These are phyloP conservation scores for Achaetomiella virescens DNA, from an alignment of 495 filamentous ascomycete genomes.

Conservation along the genomic window DNA sequence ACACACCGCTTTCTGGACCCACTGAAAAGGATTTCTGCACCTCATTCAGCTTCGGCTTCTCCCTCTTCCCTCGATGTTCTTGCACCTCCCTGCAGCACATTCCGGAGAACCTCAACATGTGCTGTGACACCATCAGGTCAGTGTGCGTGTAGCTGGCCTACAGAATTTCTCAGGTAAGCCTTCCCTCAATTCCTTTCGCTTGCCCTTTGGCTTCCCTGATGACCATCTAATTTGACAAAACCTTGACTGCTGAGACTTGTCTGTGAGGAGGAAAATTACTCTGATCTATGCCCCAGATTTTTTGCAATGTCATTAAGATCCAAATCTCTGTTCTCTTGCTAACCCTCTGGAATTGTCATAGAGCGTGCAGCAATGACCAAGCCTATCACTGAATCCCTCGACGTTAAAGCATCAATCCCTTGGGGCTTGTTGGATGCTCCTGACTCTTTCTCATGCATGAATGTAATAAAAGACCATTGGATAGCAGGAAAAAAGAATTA, in stretches of 20 bases:
- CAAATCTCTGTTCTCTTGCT: not conserved
- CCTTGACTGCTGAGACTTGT: conserved; percentile 31
- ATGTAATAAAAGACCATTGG: too few relatives aligned
- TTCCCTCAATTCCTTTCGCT: not conserved
- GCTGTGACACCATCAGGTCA: too few relatives aligned
- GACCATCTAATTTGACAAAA: conserved; percentile 27
- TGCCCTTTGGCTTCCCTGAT: conserved; percentile 20
- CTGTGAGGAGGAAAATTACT: conserved; percentile 21
- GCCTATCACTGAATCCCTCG: too few relatives aligned
- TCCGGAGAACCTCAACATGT: not conserved
- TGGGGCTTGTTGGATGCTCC: too few relatives aligned
- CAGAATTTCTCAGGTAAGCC: not conserved
- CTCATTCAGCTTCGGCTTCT: too few relatives aligned
- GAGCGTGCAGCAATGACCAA: too few relatives aligned
- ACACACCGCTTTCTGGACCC: too few relatives aligned
- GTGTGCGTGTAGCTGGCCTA: too few relatives aligned
- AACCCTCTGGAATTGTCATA: not conserved
- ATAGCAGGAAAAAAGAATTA: too few relatives aligned
- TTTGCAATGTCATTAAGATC: not conserved
- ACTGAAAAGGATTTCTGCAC: too few relatives aligned
- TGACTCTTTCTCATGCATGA: too few relatives aligned
- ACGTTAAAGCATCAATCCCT: too few relatives aligned
- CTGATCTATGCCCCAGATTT: not conserved
- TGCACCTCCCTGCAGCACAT: not conserved
- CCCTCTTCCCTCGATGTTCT: not conserved